Conservation (phyloP, 257 asterid species). For the Schizonepeta tenuifolia region DNA sequence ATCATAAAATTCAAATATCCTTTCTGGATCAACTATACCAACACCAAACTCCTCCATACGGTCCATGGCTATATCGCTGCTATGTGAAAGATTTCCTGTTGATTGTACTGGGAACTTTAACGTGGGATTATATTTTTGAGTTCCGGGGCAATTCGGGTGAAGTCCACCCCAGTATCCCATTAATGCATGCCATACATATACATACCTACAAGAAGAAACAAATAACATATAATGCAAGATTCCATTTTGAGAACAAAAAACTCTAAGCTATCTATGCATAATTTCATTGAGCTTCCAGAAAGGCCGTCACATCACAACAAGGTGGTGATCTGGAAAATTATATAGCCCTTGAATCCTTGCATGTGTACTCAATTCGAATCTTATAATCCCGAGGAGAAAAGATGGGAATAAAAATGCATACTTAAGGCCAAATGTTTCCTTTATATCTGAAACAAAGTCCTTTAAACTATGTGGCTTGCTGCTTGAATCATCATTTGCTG, state of each 20-base stretch:
- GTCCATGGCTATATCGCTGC: slow-evolving; percentile 50
- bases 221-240: neutral
- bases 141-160: slow-evolving; percentile 45
- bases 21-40: slow-evolving; percentile 46
- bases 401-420: slow-evolving; percentile 25
- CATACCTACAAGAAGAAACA: slow-evolving; percentile 40
- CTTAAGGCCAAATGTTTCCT: slow-evolving; percentile 48
- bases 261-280: neutral
- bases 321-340: neutral
- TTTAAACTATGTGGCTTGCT: slow-evolving; percentile 42
- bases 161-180: slow-evolving; percentile 66
- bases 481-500: slow-evolving; percentile 38
- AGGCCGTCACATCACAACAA: neutral
- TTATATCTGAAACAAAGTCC: slow-evolving; percentile 53
- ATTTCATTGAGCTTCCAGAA: neutral
- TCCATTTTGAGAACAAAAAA: neutral
- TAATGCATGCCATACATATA: slow-evolving; percentile 53
- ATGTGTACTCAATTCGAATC: neutral
- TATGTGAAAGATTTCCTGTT: slow-evolving; percentile 47
- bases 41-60: slow-evolving; percentile 50
- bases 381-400: neutral
- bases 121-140: slow-evolving; percentile 45
- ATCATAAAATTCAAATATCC: slow-evolving; percentile 45
- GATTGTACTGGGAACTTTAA: slow-evolving; percentile 48
- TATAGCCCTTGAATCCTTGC: neutral